A percentile compares a stretch with the other conserved stretches of the same genome.
phyloP scores from a whole-genome alignment of 2,329 filamentous ascomycete genomes.

The Cryphonectria radicalis region DNA sequence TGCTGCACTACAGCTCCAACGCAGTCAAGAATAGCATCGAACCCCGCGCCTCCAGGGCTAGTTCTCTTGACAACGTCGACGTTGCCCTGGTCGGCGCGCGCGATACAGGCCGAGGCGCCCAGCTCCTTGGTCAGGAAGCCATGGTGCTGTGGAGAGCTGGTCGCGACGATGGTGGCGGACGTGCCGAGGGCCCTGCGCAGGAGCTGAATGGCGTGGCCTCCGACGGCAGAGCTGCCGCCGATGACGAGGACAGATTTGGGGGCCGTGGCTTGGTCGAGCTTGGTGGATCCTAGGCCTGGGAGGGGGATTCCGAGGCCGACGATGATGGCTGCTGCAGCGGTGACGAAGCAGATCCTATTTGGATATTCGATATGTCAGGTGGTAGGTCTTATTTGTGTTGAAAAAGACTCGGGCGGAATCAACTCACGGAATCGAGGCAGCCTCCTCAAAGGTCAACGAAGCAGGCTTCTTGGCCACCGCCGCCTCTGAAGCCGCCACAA shows the following conservation, averaged over 20 bases:
- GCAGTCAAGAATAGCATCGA: slow-evolving; percentile 42
- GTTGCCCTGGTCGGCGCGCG: slow-evolving; percentile 29
- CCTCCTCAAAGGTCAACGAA: slow-evolving; percentile 38
- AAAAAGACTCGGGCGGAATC: not conserved
- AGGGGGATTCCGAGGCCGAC: slow-evolving; percentile 36
- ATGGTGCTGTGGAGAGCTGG: slow-evolving; percentile 38
- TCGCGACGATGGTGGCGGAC: slow-evolving; percentile 37
- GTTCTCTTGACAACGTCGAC: slow-evolving; percentile 32
- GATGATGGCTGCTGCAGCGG: slow-evolving; percentile 33
- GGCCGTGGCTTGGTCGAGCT: not conserved
- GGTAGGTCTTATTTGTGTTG: not conserved
- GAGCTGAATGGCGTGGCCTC: slow-evolving; percentile 41
- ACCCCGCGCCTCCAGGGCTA: slow-evolving; percentile 34
- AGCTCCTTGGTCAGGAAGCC: slow-evolving; percentile 29
- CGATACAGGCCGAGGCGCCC: slow-evolving; percentile 32
- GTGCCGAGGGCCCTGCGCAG: slow-evolving; percentile 39
- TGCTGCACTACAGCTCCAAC: slow-evolving; percentile 37
- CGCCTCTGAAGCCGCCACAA: slow-evolving; percentile 32
- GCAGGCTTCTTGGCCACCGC: slow-evolving; percentile 37
- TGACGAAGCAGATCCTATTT: slow-evolving; percentile 35
- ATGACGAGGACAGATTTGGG: slow-evolving; percentile 40
- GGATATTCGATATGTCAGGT: not conserved
- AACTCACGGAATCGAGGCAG: slow-evolving; percentile 38
- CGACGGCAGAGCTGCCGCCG: slow-evolving; percentile 42
- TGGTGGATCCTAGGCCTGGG: slow-evolving; percentile 32